Evolutionary conservation across 225 moss, liverwort and hornwort species (phyloP), one percentile per base, ranked within the genome.

Genomic region (Thuidium tamariscinum): DNA sequence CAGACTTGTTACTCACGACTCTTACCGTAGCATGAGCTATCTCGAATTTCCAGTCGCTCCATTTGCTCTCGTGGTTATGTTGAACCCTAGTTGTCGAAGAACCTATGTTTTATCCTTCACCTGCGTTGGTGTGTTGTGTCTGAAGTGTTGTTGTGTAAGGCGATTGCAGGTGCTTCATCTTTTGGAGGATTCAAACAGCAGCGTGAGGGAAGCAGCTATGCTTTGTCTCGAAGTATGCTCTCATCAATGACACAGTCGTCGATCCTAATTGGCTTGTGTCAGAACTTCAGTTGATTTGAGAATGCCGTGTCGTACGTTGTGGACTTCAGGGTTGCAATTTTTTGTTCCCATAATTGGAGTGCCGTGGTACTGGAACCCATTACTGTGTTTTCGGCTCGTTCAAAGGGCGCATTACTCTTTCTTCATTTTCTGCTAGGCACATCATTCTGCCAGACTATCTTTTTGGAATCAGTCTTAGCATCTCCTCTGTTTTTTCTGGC

Each of bases 141-240:
- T 74, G 37, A 52, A 89, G 79, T 85, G 72, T 13, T 55, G 39
- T 81, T 81, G 44, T 89, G 77, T 63, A 74, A 74, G 56, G 84
- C 73, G 74, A 79, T 65, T 83, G 83, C 93, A 96, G 96, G 96
- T 97, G 64, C 88, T 98, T 82, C 95, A 93, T 57, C 90, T 97
- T 49, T 89, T 98, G 91, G 97, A 98, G 87, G 98, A 98, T 91
- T 96, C 98, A 55, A 97, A 97, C 81, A 98, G 94, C 91, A 95
- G 87, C 90, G 98, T 97, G 54, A 91, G 98, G 89, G 98, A 98
- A 89, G 98, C 98, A 86, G 98, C 98, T 41, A 96, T 98, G 94
- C 93, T 98, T 64, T 98, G 98, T 89, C 91, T 98, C 84, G 98
- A 98, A 90, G 96, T 96, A 91, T 73, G 88, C 71, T 41, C 68